Evolutionary conservation across 768 basidiomycete genomes (phyloP).

Genomic region (Pleurotus pulmonarius): DNA sequence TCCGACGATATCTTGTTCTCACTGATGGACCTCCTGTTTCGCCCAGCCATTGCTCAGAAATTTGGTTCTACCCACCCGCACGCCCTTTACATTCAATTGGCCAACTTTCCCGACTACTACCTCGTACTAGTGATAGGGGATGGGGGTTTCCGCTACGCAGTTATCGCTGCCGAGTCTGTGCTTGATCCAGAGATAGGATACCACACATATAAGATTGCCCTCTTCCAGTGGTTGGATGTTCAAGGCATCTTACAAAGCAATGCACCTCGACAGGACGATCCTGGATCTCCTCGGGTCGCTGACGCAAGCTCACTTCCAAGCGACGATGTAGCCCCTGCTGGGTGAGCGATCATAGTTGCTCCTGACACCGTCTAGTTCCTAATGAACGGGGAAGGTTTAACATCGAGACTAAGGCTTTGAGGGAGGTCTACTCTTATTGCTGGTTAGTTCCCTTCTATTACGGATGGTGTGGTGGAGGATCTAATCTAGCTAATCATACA

Average conservation of each 20-base stretch:
- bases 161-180: slow-evolving; percentile 58
- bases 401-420: slow-evolving; percentile 67
- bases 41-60: neutral
- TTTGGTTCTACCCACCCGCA: slow-evolving; percentile 55
- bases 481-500: slow-evolving; percentile 22
- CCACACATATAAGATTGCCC: slow-evolving; percentile 3
- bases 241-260: neutral
- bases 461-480: neutral
- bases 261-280: neutral
- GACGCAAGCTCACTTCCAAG: neutral
- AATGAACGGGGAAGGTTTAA: slow-evolving; percentile 42
- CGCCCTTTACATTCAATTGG: slow-evolving; percentile 71
- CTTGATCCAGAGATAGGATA: neutral
- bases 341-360: neutral
- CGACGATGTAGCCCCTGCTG: slow-evolving; percentile 2
- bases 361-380: neutral
- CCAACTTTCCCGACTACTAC: slow-evolving; percentile 77
- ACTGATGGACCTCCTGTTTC: neutral
- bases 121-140: slow-evolving; percentile 82
- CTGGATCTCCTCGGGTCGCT: neutral
- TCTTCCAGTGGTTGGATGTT: slow-evolving; percentile 45
- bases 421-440: slow-evolving; percentile 84
- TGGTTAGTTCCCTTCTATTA: slow-evolving; percentile 45
- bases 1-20: neutral
- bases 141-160: slow-evolving; percentile 74